These are phyloP conservation scores for Brettanomyces sp. DNA, from an alignment of 805 yeast species.

Conservation along the genomic window DNA sequence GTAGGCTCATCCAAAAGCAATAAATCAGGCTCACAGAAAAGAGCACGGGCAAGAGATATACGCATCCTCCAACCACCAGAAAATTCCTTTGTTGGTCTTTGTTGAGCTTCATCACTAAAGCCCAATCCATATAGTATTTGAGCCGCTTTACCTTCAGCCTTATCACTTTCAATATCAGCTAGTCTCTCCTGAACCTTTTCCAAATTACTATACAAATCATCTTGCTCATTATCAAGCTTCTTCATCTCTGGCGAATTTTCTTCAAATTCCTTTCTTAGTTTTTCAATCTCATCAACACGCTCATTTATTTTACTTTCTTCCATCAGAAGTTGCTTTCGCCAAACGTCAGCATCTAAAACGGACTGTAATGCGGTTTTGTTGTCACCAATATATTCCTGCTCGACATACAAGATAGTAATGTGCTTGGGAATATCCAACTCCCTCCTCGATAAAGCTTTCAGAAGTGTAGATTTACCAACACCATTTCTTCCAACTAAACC, in stretches of 20 bases:
- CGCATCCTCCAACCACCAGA: constrained; percentile 99
- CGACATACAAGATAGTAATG: constrained; percentile 92
- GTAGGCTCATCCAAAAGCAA: constrained; percentile 96
- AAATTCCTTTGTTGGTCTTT: constrained; percentile 75
- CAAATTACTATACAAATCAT: constrained; percentile 71
- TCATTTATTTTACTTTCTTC: constrained; percentile 72
- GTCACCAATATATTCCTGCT: constrained; percentile 94
- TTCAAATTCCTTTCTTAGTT: constrained; percentile 59
- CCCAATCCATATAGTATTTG: constrained; percentile 89
- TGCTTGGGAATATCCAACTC: constrained; percentile 92
- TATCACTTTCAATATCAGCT: constrained; percentile 90
- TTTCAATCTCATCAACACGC: constrained; percentile 67
- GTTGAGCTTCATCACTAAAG: constrained; percentile 80
- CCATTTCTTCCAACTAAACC: constrained; percentile 99
- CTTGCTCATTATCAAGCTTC: constrained; percentile 82
- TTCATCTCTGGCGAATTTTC: constrained; percentile 66
- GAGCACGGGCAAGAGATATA: constrained; percentile 92
- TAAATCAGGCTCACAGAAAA: constrained; percentile 94
- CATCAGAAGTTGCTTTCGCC: constrained; percentile 82
- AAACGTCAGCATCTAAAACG: constrained; percentile 98
- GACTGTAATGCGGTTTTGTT: constrained; percentile 86
- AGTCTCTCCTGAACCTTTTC: constrained; percentile 75
- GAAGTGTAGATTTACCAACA: constrained; percentile 95
- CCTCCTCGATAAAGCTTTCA: constrained; percentile 87
- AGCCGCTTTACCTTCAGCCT: constrained; percentile 96